Evolutionary conservation across 306 rosid species (phyloP).

Genomic region (Vigna trinervia): DNA sequence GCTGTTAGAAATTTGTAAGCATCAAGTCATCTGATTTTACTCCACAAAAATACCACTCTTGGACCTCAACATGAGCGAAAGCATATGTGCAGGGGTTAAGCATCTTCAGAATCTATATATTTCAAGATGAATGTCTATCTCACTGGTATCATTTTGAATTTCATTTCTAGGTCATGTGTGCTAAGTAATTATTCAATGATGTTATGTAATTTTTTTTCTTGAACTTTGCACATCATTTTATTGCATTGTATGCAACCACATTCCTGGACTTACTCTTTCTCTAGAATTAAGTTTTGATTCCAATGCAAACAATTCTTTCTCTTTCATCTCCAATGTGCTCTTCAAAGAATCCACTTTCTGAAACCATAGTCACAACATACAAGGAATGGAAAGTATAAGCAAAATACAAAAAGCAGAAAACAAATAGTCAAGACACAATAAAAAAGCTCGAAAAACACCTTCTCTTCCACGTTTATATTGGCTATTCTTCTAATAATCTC

Average conservation of each 20-base stretch:
- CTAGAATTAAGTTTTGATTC: slow-evolving; percentile 70
- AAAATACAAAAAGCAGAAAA: slow-evolving; percentile 4
- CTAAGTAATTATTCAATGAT: neutral
- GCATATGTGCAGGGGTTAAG: neutral
- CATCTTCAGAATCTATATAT: neutral
- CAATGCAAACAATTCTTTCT: slow-evolving; percentile 59
- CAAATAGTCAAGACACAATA: neutral
- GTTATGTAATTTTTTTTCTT: neutral
- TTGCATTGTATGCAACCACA: slow-evolving; percentile 18
- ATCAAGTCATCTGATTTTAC: slow-evolving; percentile 6
- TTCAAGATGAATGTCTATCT: slow-evolving; percentile 2
- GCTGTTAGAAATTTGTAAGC: neutral
- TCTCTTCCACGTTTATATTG: slow-evolving; percentile 64
- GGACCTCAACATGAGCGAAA: slow-evolving; percentile 13
- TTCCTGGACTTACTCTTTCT: slow-evolving; percentile 70
- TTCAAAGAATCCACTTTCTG: slow-evolving; percentile 64
- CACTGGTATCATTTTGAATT: slow-evolving; percentile 2
- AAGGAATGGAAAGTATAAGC: slow-evolving; percentile 31
- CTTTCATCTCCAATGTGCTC: slow-evolving; percentile 59
- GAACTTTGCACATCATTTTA: slow-evolving; percentile 18
- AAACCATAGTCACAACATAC: slow-evolving; percentile 43
- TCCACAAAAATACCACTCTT: slow-evolving; percentile 13
- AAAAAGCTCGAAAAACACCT: slow-evolving; percentile 54
- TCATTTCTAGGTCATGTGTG: slow-evolving; percentile 20
- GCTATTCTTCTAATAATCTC: slow-evolving; percentile 58